These are phyloP conservation scores for Dorcoceras hygrometricum DNA, from an alignment of 257 asterid species.

Conservation along the genomic window DNA sequence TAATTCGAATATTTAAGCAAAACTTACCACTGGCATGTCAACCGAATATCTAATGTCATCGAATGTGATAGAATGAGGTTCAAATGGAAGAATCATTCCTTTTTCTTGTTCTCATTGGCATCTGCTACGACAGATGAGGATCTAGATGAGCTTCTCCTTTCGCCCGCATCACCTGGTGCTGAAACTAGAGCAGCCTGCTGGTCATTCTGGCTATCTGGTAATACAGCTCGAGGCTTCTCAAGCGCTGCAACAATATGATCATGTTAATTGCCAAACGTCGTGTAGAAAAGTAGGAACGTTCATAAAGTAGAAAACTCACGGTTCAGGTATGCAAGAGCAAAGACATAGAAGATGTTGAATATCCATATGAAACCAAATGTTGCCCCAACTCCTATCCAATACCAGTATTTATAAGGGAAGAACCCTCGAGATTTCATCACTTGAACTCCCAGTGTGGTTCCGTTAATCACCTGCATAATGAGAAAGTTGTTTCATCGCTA, in stretches of 20 bases:
- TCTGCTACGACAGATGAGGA: slow-evolving; percentile 22
- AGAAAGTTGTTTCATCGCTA: background rate
- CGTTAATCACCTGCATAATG: slow-evolving; percentile 24
- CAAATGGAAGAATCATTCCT: slow-evolving; percentile 57
- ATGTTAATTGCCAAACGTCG: background rate
- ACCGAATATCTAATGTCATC: slow-evolving; percentile 53
- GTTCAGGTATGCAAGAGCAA: slow-evolving; percentile 32
- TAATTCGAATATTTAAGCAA: background rate
- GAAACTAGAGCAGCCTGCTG: background rate
- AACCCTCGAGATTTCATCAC: slow-evolving; percentile 35
- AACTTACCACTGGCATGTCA: slow-evolving; percentile 45
- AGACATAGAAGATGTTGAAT: slow-evolving; percentile 26
- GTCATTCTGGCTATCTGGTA: slow-evolving; percentile 28
- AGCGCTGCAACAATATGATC: slow-evolving; percentile 33
- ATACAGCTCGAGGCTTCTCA: slow-evolving; percentile 44
- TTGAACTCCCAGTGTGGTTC: slow-evolving; percentile 32
- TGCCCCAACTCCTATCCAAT: slow-evolving; percentile 43
- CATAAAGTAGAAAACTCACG: slow-evolving; percentile 28
- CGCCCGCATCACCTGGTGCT: slow-evolving; percentile 16
- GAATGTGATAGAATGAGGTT: slow-evolving; percentile 48
- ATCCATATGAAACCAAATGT: slow-evolving; percentile 30
- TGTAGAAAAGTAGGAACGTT: background rate
- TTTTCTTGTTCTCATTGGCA: slow-evolving; percentile 19
- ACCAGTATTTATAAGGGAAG: slow-evolving; percentile 38
- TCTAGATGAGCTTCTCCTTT: slow-evolving; percentile 27